Evolutionary conservation across 495 filamentous ascomycete genomes (phyloP), one percentile per base, ranked within the genome.

Genomic region (Aspergillus sclerotioniger): DNA sequence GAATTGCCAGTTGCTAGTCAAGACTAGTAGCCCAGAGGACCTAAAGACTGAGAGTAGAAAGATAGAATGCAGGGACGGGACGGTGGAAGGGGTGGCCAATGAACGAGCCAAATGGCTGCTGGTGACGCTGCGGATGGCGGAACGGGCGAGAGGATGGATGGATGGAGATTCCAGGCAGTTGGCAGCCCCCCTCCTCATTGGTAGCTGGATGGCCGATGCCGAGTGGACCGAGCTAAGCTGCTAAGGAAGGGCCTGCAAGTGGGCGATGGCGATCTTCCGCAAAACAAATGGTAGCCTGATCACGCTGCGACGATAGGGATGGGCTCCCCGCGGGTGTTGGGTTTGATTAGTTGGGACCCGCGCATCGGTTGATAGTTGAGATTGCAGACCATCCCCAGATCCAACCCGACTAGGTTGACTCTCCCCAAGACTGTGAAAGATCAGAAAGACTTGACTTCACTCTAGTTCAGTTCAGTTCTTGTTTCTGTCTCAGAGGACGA

Each of bases 121-220:
- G 21, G 20, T 32, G 53, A 55, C 41, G 25, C 28, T 55, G 48
- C 48, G 56, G 56, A 52, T 58, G 56, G 56, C 56, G 56, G 56
- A 58, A 58, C 56, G 47, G 47, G 56, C 13, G 37, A 48, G 37
- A 35, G 33, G 33, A 35, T 35, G 33, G 33, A 35, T 35, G 33
- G 33, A 35, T 35, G 33, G 33, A 8, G 33, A 13, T 35, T 35
- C 3, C 3, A 4, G 7, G 8, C 33, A 13, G 33, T 35, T 13
- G 9, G 9, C 33, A 35, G 33, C 13, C 33, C 16, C 20, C 44
- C 44, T 46, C 15, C 43, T 46, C 44, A 3, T 21, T 46, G 44
- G 44, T 47, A 47, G 25, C 25, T 3, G 20, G 17, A 47, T 47
- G 13, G 33, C 3, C 33, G 3, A 35, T 35, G 33, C 33, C 33